These are phyloP conservation scores for Raffaelea deltoideospora DNA, from an alignment of 2,329 filamentous ascomycete species.

Conservation along the genomic window DNA sequence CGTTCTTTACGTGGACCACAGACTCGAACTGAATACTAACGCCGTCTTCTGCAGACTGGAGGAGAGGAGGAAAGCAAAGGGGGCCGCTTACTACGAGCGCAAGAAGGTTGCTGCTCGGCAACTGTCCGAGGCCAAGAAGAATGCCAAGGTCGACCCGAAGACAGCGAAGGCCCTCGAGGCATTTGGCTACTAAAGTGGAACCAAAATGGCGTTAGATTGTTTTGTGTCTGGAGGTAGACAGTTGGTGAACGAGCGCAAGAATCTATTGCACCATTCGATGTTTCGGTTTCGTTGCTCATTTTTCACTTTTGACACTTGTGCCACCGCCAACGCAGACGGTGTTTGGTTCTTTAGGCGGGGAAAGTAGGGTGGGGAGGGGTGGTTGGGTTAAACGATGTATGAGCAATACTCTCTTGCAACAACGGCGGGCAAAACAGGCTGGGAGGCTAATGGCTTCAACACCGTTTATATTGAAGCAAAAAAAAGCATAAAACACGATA, in stretches of 20 bases:
- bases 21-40: too few species aligned
- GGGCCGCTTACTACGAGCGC: slow-evolving; percentile 97
- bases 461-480: slow-evolving; percentile 2
- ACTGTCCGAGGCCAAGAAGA: slow-evolving; percentile 85
- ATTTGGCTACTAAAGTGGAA: slow-evolving; percentile 64
- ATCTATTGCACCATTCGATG: not conserved
- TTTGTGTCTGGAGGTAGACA: not conserved
- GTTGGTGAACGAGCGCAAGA: not conserved
- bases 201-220: too few species aligned
- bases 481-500: slow-evolving; percentile 3
- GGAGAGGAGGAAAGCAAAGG: slow-evolving; percentile 99
- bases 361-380: too few species aligned
- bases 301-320: too few species aligned
- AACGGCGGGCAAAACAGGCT: slow-evolving; percentile 1
- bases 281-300: not conserved
- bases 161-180: slow-evolving; percentile 76
- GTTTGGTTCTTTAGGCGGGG: slow-evolving; percentile 7
- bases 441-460: not conserved
- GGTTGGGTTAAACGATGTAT: slow-evolving; percentile 3
- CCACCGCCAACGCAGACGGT: too few species aligned
- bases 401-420: slow-evolving; percentile 5
- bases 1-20: too few species aligned
- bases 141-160: slow-evolving; percentile 72
- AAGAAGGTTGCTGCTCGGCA: slow-evolving; percentile 94
- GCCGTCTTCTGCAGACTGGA: slow-evolving; percentile 55